Percentiles rank a stretch among this genome's conserved stretches.
Conservation (phyloP, 306 rosid species). For the Prunus campanulata region DNA sequence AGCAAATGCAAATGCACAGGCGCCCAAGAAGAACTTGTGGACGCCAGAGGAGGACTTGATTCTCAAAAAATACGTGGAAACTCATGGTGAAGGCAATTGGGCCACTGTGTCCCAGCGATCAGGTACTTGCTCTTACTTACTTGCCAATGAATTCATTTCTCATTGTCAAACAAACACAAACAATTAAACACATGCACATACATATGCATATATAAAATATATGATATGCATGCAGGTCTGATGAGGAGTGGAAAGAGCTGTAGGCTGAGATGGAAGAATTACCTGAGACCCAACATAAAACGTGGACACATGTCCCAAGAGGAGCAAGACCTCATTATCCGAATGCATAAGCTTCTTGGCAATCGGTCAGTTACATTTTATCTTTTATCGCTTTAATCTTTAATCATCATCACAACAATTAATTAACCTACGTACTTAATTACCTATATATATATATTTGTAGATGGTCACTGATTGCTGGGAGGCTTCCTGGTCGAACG, state of each 20-base stretch:
- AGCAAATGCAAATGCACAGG: background rate
- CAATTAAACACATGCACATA: too few relatives aligned
- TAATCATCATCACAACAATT: background rate
- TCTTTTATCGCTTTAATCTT: background rate
- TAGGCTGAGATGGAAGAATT: conserved; percentile 72
- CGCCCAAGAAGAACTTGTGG: conserved; percentile 53
- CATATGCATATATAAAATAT: too few relatives aligned
- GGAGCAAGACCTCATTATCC: conserved; percentile 64
- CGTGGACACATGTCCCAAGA: conserved; percentile 64
- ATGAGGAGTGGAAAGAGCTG: conserved; percentile 72
- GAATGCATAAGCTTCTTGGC: conserved; percentile 72
- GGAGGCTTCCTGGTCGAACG: conserved; percentile 66
- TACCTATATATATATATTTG: background rate
- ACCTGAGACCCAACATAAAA: conserved; percentile 62
- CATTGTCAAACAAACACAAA: too few relatives aligned
- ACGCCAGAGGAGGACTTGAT: conserved; percentile 67
- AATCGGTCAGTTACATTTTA: conserved; percentile 37
- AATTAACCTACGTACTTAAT: background rate
- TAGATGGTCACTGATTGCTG: conserved; percentile 74
- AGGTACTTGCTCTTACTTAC: conserved; percentile 21
- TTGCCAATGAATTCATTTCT: too few relatives aligned
- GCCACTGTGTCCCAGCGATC: conserved; percentile 52
- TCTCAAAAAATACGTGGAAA: conserved; percentile 51
- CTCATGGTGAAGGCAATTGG: conserved; percentile 78
- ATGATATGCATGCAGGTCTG: conserved; percentile 29